These are phyloP conservation scores for Xylaria sp. DNA, from an alignment of 2,329 filamentous ascomycete species.

Conservation along the genomic window DNA sequence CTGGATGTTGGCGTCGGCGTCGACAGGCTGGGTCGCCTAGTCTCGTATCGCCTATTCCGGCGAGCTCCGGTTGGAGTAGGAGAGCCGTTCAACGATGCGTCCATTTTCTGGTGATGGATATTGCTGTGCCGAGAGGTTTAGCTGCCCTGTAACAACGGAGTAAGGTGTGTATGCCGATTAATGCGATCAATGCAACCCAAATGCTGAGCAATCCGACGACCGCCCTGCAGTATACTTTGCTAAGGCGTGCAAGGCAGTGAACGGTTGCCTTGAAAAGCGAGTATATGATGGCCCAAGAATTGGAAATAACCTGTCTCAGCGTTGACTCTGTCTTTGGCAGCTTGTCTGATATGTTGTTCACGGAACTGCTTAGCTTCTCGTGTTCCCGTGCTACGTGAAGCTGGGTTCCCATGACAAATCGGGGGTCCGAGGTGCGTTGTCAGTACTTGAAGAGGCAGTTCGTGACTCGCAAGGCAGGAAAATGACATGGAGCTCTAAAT, in stretches of 20 bases:
- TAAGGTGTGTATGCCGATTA: not conserved
- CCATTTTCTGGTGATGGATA: not conserved
- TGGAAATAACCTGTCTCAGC: not conserved
- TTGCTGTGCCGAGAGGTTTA: too few species aligned
- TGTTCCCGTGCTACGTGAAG: not conserved
- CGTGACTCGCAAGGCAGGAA: conserved; percentile 6
- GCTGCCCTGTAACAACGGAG: not conserved
- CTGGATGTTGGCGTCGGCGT: not conserved
- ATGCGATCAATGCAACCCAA: not conserved
- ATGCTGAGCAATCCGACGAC: not conserved
- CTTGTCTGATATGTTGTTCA: not conserved
- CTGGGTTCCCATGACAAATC: conserved; percentile 4
- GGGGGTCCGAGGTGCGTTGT: not conserved
- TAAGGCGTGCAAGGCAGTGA: not conserved
- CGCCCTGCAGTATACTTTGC: not conserved
- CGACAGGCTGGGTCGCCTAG: not conserved
- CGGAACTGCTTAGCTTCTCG: not conserved
- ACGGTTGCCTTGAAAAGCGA: not conserved
- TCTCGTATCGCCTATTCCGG: not conserved
- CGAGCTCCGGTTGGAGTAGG: not conserved
- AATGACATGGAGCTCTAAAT: not conserved
- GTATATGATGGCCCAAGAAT: not conserved
- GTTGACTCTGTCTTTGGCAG: not conserved
- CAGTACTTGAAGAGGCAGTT: conserved; percentile 4
- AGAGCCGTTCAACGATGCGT: not conserved